These are phyloP conservation scores for Fraxinus anomala DNA, from an alignment of 257 asterid species.

Conservation along the genomic window DNA sequence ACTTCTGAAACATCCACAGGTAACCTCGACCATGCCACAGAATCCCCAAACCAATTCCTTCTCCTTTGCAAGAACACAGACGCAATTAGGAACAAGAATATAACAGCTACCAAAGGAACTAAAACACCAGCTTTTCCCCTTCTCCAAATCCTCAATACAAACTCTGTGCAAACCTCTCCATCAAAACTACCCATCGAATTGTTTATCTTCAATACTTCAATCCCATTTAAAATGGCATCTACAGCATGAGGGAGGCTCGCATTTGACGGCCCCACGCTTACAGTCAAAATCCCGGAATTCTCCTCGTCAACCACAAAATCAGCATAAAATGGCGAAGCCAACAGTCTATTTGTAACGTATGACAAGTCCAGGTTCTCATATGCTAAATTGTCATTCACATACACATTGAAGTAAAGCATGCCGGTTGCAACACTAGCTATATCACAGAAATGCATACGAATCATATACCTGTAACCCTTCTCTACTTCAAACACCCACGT, in stretches of 20 bases:
- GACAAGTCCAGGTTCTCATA: slow-evolving; percentile 77
- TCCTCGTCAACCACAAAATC: slow-evolving; percentile 65
- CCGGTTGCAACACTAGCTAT: slow-evolving; percentile 64
- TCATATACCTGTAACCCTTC: slow-evolving; percentile 62
- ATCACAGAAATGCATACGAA: slow-evolving; percentile 88
- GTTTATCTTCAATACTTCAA: slow-evolving; percentile 81
- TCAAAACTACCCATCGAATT: slow-evolving; percentile 73
- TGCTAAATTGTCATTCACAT: slow-evolving; percentile 71
- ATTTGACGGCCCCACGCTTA: slow-evolving; percentile 80
- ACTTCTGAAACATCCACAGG: slow-evolving; percentile 70
- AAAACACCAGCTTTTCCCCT: slow-evolving; percentile 39
- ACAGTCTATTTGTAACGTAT: slow-evolving; percentile 36
- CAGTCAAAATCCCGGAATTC: slow-evolving; percentile 42
- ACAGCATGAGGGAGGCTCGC: slow-evolving; percentile 60
- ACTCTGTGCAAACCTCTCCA: slow-evolving; percentile 61
- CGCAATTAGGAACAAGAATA: slow-evolving; percentile 55
- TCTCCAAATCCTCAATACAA: slow-evolving; percentile 62
- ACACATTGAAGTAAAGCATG: slow-evolving; percentile 77
- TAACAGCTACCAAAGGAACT: slow-evolving; percentile 55
- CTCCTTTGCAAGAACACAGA: slow-evolving; percentile 57
- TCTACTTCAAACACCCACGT: slow-evolving; percentile 68
- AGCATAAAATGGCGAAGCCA: slow-evolving; percentile 94
- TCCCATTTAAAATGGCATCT: slow-evolving; percentile 82
- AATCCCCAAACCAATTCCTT: slow-evolving; percentile 32
- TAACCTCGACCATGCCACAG: slow-evolving; percentile 63